Percentiles rank a stretch among this genome's conserved stretches.
These are phyloP conservation scores for Pascua guehoae DNA, from an alignment of 1,284 basidiomycete genomes.

Conservation along the genomic window DNA sequence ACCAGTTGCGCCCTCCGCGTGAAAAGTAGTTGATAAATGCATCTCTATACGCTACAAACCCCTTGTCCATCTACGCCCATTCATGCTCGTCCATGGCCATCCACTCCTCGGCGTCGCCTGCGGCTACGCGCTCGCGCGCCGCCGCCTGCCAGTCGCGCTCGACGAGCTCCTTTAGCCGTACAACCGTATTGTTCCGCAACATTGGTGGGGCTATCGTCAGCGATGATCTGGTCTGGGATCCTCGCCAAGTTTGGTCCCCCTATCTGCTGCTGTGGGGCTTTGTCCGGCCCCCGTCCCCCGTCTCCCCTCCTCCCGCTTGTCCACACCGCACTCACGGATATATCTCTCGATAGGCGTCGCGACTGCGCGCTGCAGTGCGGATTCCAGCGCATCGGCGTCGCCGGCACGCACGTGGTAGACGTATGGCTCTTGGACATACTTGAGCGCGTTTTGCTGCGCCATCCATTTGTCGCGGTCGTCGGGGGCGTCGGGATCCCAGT, in stretches of 20 bases:
- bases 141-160: not conserved
- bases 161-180: not conserved
- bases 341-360: conserved; percentile 31
- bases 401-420: conserved; percentile 45
- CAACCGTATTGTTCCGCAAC: conserved; percentile 22
- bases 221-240: too few species aligned
- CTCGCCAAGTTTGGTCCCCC: too few species aligned
- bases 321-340: conserved; percentile 11
- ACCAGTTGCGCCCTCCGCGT: too few species aligned
- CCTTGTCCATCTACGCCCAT: too few species aligned
- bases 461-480: conserved; percentile 41
- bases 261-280: too few species aligned
- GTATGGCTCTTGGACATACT: conserved; percentile 37
- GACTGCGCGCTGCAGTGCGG: not conserved
- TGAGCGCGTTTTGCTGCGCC: conserved; percentile 44
- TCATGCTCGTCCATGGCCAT: too few species aligned
- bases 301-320: too few species aligned
- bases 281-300: too few species aligned
- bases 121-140: not conserved
- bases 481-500: conserved; percentile 45
- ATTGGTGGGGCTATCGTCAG: conserved; percentile 17
- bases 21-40: too few species aligned
- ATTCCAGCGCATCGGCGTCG: not conserved
- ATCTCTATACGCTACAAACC: too few species aligned
- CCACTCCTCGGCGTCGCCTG: not conserved